Evolutionary conservation across 306 rosid genomes (phyloP), one percentile per base, ranked within the genome.

Genomic region (Vigna nakashimae): DNA sequence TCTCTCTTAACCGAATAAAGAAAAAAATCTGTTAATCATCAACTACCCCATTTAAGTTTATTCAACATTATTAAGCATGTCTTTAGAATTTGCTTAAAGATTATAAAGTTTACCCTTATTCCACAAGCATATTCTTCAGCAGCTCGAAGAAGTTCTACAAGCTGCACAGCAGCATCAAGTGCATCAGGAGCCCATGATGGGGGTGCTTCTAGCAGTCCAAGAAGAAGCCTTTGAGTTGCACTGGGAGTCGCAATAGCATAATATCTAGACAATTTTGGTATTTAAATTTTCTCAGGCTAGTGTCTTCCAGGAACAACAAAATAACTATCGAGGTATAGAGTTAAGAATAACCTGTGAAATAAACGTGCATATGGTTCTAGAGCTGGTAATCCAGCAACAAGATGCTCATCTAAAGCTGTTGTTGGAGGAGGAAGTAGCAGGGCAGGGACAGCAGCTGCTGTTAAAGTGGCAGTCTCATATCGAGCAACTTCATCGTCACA

Each of bases 131-230:
- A 92, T 77, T 92, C 97, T 88, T 92, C 97, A 65, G 97, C 97
- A 86, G 97, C 96, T 63, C 96, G 93, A 80, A 92, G 97, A 32
- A 92, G 97, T 64, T 90, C 96, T 81, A 92, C 97, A 71, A 92
- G 96, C 82, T 92, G 97, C 38, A 90, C 96, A 64, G 96, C 92
- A 34, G 97, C 97, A 88, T 92, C 97, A 50, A 92, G 97, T 67
- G 97, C 97, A 88, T 92, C 97, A 2, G 97, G 97, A 79, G 97
- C 97, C 97, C 97, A 92, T 36, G 97, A 92, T 20, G 97, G 97
- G 0, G 97, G 97, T 62, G 97, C 97, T 88, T 92, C 97, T 80
- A 92, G 82, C 82, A 92, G 93, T 65, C 97, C 97, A 71, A 90
- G 90, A 82, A 92, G 96, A 67, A 92, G 97, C 81, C 97, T 89